phyloP scores from a whole-genome alignment of 2,329 filamentous ascomycete species.

The Cercospora zeina region DNA sequence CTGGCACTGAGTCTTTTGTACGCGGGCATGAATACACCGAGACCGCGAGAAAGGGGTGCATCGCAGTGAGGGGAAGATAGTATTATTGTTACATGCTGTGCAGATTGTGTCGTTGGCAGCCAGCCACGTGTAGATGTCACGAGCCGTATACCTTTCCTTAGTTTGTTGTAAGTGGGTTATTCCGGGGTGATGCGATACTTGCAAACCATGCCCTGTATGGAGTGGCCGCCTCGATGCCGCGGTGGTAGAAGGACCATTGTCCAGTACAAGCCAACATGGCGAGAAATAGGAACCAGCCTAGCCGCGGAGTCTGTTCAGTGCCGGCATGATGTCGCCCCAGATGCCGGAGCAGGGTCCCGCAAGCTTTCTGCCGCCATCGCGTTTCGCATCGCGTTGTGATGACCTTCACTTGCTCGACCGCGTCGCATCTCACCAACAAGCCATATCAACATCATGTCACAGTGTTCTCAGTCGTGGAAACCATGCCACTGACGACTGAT shows the following conservation, averaged over 20 bases:
- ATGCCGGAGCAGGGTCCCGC: neutral
- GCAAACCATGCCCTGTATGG: neutral
- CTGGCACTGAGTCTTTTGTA: conserved; percentile 2
- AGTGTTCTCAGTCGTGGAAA: neutral
- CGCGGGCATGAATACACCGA: neutral
- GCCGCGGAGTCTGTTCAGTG: conserved; percentile 1
- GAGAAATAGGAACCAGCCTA: neutral
- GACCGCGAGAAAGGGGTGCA: neutral
- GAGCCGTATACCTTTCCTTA: neutral
- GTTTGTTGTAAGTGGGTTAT: no score
- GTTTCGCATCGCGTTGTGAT: neutral
- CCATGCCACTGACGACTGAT: neutral
- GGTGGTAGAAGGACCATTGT: no score
- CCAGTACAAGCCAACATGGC: neutral
- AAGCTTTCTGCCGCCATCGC: neutral
- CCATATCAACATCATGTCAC: neutral
- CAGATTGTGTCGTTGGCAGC: no score
- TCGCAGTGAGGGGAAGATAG: neutral
- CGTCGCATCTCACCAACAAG: neutral
- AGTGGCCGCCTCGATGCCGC: neutral
- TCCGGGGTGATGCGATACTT: no score
- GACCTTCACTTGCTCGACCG: neutral
- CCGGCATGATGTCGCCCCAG: conserved; percentile 3
- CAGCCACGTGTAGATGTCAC: neutral
- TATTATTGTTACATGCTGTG: neutral